Evolutionary conservation across 768 basidiomycete species (phyloP), one percentile per base, ranked within the genome.

Genomic region (Galerina sulciceps): DNA sequence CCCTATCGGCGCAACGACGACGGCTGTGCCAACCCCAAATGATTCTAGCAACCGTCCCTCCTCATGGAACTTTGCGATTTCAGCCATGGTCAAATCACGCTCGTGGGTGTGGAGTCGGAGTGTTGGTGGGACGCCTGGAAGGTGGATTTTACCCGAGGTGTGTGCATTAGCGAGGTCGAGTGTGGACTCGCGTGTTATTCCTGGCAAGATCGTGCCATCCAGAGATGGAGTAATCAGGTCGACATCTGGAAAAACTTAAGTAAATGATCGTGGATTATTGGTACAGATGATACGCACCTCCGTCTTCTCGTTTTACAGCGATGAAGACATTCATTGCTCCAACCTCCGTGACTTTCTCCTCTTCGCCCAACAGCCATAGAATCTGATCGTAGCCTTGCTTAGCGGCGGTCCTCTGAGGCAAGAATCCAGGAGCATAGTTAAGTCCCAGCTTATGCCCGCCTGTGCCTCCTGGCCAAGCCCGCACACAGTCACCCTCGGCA

Each of bases 131-230:
- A 81, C 63, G 43, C 67, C 64, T 57, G 62, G 90, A 61, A 88
- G 51, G 69, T 66, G 65, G 56, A 79, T 69, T 20, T 62, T 73
- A 1, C 83, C 82, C 0, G 78, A 71, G 1, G 75, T 78, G 69
- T 93, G 92, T 0, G 81, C 85, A 18, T 83, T 75, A 2, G 83
- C 78, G 53, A 97, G 86, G 10, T 72, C 66, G 38, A 96, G 79
- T 40, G 87, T 84, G 17, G 91, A 92, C 54, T 85, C 85, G 40
- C 94, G 86, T 0, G 93, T 96, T n/a, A 97, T 83, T n/a, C 94
- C 93, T 2, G 94, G 93, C 1, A 96, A 84, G 64, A 96, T 92
- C 20, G 90, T 90, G 34, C 94, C 93, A 67, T 90, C 92, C 60
- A 96, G 75, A 8, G 91, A 85, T 0, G 94, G 91, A 0, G 95